These are phyloP conservation scores for Plenodomus biglobosus DNA, from an alignment of 2,329 filamentous ascomycete species.

Conservation along the genomic window DNA sequence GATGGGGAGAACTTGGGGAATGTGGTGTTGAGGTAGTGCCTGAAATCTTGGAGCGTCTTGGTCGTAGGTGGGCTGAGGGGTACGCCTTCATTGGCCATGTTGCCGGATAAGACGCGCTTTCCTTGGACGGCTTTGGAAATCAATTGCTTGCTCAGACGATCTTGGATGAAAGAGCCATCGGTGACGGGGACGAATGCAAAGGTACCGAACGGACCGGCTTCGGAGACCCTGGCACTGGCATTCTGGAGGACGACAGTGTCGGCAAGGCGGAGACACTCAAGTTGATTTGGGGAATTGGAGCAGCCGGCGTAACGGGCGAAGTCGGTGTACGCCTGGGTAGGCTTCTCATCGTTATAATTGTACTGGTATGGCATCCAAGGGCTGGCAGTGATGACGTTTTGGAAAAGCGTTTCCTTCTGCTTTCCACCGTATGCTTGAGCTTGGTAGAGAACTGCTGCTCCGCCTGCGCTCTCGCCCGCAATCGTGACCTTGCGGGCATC, in stretches of 20 bases:
- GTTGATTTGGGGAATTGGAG: slow-evolving; percentile 20
- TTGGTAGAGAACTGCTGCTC: slow-evolving; percentile 54
- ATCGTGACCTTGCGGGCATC: slow-evolving; percentile 62
- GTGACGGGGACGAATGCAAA: slow-evolving; percentile 48
- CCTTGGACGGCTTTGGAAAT: slow-evolving; percentile 27
- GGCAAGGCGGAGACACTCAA: slow-evolving; percentile 31
- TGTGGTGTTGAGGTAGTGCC: slow-evolving; percentile 29
- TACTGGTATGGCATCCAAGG: slow-evolving; percentile 39
- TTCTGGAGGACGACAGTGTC: slow-evolving; percentile 31
- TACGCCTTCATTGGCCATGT: slow-evolving; percentile 47
- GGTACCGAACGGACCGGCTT: slow-evolving; percentile 43
- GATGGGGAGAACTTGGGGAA: slow-evolving; percentile 41
- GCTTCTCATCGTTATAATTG: slow-evolving; percentile 37
- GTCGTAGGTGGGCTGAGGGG: slow-evolving; percentile 37
- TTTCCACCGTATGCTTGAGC: slow-evolving; percentile 47
- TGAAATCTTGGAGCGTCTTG: slow-evolving; percentile 33
- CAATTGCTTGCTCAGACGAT: slow-evolving; percentile 37
- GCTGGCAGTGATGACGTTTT: slow-evolving; percentile 38
- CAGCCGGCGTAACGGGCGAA: slow-evolving; percentile 35
- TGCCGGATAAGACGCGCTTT: slow-evolving; percentile 33
- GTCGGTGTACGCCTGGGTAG: slow-evolving; percentile 31
- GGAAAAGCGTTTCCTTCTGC: slow-evolving; percentile 33
- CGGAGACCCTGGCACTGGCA: slow-evolving; percentile 34
- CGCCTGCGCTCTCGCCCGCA: slow-evolving; percentile 64
- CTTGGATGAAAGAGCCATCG: slow-evolving; percentile 44